Evolutionary conservation across 2,329 filamentous ascomycete genomes (phyloP), one percentile per base, ranked within the genome.

Genomic region (Volutella citrinella): DNA sequence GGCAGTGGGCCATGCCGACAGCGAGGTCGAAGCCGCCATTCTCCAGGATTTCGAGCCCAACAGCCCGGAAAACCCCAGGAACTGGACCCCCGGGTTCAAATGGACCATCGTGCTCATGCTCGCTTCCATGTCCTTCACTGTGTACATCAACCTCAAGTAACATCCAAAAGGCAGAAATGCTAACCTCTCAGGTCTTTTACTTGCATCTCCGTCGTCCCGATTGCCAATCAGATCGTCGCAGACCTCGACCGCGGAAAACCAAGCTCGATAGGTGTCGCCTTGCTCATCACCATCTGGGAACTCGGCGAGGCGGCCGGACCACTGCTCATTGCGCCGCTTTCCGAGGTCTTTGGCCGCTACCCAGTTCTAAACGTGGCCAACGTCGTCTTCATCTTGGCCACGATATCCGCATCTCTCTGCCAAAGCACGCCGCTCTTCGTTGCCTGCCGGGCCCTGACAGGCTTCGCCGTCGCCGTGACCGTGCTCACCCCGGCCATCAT

Each of bases 271-370:
- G 63, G 72, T 12, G 68, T 64, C 46, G 71, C 76, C 23, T 64
- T 89, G 27, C 77, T 87, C 34, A 78, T 87, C 8, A 84, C 81
- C 1, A 78, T 86, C 39, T 83, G 82, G 69, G 75, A 88, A 40
- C 69, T 86, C 0, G 82, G 82, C 41, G 78, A 81, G 45, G 74
- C 74, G 3, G 71, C 76, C 7, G 79, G 78, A 0, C 78, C 79
- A 2, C 57, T 74, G 2, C 57, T 82, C 19, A 76, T 80, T 48
- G 80, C 78, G 9, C 80, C 82, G 0, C 55, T 83, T 6, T 79
- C 72, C 7, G 82, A 86, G 56, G 59, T 77, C 10, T 71, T 72
- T 44, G 78, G 78, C 21, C 71, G 78, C 1, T 68, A 70, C 36
- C 64, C 66, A 5, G 68, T 81, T 31, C 66, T 80, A 46, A 73